Base-by-base conservation (phyloP, 2,329 filamentous ascomycete species). In the Raffaelea ambrosiae region DNA sequence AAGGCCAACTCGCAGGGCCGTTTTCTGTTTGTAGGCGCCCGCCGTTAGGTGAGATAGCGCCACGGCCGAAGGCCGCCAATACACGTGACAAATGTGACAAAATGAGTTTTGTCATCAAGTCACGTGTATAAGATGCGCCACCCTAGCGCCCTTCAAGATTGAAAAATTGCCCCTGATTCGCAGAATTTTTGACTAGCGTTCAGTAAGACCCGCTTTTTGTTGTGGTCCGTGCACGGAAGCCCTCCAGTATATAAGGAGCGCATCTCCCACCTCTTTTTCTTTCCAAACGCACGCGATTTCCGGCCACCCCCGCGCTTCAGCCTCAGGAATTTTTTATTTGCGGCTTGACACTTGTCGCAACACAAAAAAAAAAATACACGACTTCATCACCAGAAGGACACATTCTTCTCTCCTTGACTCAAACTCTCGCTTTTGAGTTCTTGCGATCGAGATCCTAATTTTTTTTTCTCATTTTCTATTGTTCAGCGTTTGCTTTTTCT, bases 231-330 rank as follows among this genome's bases (percentile, higher is more conserved):
- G 54, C 54, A 48, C 48, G 47, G 50, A 35, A 19, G 13, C 9
- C 19, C 42, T 43, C 39, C 43, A 41, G 44, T 55, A 54, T 55
- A 55, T 53, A 55, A 49, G 43, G 46, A 38, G 31, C 46, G 33
- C 45, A 47, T 51, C 44, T 54, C 51, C 54, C 54, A 51, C 54
- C 40, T 39, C 40, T 52, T 51, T 53, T 54, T 47, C 35, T n/a
- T 39, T 46, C 33, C 43, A 33, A 46, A n/a, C 40, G 40, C 48
- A 43, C 35, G 48, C 48, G 44, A 49, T 49, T 49, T 26, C 48
- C 23, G 48, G 35, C 35, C 33, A n/a, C 33, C 48, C 44, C 48
- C 48, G 44, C 44, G 31, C 43, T 46, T 43, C 44, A 46, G 44
- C 39, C 43, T 46, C 20, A 44, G 22, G 7, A 44, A 21, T 31